Conservation (phyloP, 176 grass and related monocot genomes). For the Calamus simplicifolius region DNA sequence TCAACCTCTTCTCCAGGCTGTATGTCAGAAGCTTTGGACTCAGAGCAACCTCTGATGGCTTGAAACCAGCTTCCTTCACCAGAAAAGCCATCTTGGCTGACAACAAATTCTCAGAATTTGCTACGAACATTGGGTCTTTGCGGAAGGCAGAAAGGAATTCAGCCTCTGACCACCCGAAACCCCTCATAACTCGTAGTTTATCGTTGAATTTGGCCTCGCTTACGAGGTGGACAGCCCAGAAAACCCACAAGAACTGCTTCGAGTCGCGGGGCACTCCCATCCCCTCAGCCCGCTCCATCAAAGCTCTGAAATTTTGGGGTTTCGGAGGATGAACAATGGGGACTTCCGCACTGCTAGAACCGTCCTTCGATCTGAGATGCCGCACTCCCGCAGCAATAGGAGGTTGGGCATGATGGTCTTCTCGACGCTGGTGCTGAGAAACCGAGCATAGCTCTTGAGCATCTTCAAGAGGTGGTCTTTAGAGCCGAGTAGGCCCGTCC, state of each 20-base stretch:
- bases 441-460: not conserved
- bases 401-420: not conserved
- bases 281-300: not conserved
- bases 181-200: not conserved
- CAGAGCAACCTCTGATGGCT: not conserved
- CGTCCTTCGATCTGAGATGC: not conserved
- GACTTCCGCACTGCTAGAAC: not conserved
- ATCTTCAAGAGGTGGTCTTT: not conserved
- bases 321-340: not conserved
- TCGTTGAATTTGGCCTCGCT: not conserved
- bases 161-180: not conserved
- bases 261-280: not conserved
- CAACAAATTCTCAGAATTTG: not conserved
- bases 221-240: not conserved
- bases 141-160: not conserved
- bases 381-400: not conserved
- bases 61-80: not conserved
- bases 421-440: not conserved
- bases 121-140: not conserved
- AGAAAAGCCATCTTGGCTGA: not conserved
- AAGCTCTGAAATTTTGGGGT: not conserved
- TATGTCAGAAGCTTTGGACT: not conserved
- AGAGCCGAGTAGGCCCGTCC: not conserved
- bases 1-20: slow-evolving; percentile 8
- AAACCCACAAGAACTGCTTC: not conserved